Conservation (phyloP, 176 grass and related monocot genomes). For the Aegilops sharonensis region DNA sequence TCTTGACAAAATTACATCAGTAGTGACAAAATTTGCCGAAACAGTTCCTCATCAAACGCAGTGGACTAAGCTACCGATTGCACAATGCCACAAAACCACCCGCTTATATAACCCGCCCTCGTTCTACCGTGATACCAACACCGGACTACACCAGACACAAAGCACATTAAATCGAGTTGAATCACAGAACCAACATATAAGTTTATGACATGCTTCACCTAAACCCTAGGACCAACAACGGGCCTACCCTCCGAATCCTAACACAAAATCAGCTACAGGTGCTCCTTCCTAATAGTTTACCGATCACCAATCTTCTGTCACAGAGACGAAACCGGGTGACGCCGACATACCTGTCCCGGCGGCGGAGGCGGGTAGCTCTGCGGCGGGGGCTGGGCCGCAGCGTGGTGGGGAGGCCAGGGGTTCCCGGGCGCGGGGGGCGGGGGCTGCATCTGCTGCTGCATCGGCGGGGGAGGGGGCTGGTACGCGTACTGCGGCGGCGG, state of each 20-base stretch:
- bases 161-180: not conserved
- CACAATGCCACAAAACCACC: not conserved
- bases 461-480: constrained; percentile 36
- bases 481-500: constrained; percentile 42
- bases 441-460: constrained; percentile 10
- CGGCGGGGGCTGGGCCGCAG: constrained; percentile 20
- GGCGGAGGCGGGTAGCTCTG: constrained; percentile 38
- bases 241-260: constrained; percentile 13
- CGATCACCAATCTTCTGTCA: not conserved
- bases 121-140: not conserved
- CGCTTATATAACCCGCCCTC: not conserved
- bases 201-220: not conserved
- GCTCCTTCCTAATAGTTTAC: not conserved
- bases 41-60: not conserved
- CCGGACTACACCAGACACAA: not conserved
- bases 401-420: constrained; percentile 41
- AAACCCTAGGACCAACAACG: not conserved
- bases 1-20: not conserved
- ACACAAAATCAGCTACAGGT: not conserved
- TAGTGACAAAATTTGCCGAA: not conserved
- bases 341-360: constrained; percentile 43
- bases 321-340: not conserved
- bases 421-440: constrained; percentile 24
- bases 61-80: not conserved
- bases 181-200: not conserved